A percentile compares a stretch with the other conserved stretches of the same genome.
Conservation (phyloP, 345 rosid species). For the Eucalyptus erythrocorys region DNA sequence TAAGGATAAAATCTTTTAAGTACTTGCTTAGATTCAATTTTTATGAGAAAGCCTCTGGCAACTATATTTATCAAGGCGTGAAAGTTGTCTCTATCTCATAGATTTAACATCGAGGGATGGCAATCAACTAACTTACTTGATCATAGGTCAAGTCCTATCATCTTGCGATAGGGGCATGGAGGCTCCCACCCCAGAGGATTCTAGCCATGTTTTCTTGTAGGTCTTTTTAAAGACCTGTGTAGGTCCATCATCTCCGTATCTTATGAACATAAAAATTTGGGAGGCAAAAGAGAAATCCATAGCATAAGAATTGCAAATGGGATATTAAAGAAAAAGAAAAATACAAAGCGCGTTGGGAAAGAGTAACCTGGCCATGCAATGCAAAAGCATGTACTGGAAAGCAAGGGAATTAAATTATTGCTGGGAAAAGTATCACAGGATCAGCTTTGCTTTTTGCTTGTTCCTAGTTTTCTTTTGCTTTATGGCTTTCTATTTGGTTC, state of each 20-base stretch:
- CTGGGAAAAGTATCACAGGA: not conserved
- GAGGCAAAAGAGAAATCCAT: not conserved
- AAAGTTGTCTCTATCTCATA: too few species aligned
- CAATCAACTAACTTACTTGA: too few species aligned
- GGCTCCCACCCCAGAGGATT: too few species aligned
- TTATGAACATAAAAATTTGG: not conserved
- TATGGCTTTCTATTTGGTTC: not conserved
- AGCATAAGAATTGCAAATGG: not conserved
- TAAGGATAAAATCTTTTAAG: too few species aligned
- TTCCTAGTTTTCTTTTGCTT: not conserved
- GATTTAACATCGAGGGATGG: too few species aligned
- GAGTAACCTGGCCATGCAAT: not conserved
- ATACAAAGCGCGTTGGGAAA: not conserved
- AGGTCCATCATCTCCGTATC: not conserved
- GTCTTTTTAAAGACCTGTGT: too few species aligned
- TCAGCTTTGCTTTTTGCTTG: not conserved
- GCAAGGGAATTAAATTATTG: not conserved
- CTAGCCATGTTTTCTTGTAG: too few species aligned
- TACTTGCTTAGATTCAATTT: too few species aligned
- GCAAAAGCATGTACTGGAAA: not conserved
- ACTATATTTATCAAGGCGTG: too few species aligned
- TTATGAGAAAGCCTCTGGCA: accelerated
- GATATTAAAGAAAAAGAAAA: not conserved
- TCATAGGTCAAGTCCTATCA: too few species aligned
- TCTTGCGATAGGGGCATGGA: too few species aligned